These are phyloP conservation scores for Ganoderma leucocontextum DNA, from an alignment of 1,284 basidiomycete genomes.

Conservation along the genomic window DNA sequence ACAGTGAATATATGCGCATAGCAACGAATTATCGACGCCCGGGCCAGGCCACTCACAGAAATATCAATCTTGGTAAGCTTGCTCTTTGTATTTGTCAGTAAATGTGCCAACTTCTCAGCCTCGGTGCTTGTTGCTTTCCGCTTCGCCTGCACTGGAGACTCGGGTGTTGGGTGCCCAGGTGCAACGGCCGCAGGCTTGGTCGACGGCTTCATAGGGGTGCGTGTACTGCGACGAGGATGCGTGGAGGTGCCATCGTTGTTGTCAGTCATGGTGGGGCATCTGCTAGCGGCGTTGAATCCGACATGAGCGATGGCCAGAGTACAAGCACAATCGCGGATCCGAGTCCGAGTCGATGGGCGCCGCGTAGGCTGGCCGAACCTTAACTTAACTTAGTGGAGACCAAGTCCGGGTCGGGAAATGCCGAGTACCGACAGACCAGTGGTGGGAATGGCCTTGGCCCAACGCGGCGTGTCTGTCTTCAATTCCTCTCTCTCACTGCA, in stretches of 20 bases:
- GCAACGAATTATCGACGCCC: neutral
- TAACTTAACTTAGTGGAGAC: no score
- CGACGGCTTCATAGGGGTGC: slow-evolving; percentile 16
- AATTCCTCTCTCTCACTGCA: no score
- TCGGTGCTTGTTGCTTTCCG: slow-evolving; percentile 29
- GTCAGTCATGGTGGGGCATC: neutral
- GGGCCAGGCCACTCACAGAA: slow-evolving; percentile 50
- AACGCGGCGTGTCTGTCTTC: no score
- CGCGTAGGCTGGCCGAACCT: no score
- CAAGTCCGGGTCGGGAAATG: no score
- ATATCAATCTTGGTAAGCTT: slow-evolving; percentile 58
- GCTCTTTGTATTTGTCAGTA: slow-evolving; percentile 61
- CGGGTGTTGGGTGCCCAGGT: neutral
- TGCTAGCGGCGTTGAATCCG: neutral
- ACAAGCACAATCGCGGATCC: neutral
- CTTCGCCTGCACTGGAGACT: slow-evolving; percentile 19
- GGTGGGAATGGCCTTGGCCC: no score
- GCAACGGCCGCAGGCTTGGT: neutral
- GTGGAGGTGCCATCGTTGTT: neutral
- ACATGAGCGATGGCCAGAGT: neutral
- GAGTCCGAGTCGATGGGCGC: no score
- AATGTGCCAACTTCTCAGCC: slow-evolving; percentile 34
- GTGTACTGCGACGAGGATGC: slow-evolving; percentile 18
- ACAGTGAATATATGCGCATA: neutral
- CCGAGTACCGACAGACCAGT: no score